Evolutionary conservation across 441 rosid genomes (phyloP).

Genomic region (Populus tomentosa): DNA sequence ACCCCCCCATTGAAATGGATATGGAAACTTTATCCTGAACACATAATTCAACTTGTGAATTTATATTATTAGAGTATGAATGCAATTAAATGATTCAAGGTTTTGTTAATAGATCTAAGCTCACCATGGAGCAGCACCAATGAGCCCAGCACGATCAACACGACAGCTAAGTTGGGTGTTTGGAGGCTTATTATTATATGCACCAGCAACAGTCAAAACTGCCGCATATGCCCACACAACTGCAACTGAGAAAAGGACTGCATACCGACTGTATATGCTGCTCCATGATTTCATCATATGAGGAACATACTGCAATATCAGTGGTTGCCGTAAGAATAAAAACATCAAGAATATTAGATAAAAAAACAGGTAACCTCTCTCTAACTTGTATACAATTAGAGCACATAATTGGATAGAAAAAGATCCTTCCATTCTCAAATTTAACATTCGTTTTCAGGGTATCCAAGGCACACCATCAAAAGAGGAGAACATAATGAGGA

Average conservation of each 20-base stretch:
- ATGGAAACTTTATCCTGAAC: conserved; percentile 71
- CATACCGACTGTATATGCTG: conserved; percentile 38
- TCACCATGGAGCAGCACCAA: conserved; percentile 76
- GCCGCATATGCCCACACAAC: conserved; percentile 69
- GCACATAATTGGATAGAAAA: neutral
- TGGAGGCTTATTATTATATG: conserved; percentile 48
- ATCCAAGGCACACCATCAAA: neutral
- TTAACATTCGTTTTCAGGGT: neutral
- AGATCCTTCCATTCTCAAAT: neutral
- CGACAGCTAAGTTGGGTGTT: conserved; percentile 72
- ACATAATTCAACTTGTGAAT: neutral
- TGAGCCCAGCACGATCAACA: conserved; percentile 76
- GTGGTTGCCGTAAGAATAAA: neutral
- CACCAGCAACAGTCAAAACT: conserved; percentile 72
- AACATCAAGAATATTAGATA: neutral
- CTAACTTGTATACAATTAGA: neutral
- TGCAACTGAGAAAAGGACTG: conserved; percentile 52
- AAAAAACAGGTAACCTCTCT: neutral
- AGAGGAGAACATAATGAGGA: neutral
- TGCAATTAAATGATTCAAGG: neutral
- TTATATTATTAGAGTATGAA: neutral
- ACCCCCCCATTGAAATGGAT: conserved; percentile 79
- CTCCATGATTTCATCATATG: conserved; percentile 44
- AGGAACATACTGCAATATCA: conserved; percentile 58
- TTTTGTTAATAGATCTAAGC: conserved; percentile 10